Evolutionary conservation across 2,329 filamentous ascomycete species (phyloP).

Genomic region (Orbilia javanica): DNA sequence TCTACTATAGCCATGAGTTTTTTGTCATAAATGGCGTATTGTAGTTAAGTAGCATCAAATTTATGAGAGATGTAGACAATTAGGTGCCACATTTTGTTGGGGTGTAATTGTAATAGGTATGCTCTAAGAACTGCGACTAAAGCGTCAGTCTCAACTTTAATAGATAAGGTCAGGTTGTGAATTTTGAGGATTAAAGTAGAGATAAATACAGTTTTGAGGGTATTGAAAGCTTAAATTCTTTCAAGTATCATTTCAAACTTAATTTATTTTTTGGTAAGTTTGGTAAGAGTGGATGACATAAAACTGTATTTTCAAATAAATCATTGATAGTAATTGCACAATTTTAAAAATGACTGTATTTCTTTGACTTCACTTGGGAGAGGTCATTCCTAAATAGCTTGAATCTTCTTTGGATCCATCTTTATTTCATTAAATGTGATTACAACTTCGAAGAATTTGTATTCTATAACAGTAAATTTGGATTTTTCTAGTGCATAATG

Average conservation of each 20-base stretch:
- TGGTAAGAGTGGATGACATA: no score
- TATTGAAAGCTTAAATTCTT: no score
- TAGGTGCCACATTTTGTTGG: background rate
- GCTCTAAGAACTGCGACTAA: background rate
- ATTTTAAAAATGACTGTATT: no score
- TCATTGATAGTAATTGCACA: no score
- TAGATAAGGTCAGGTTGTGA: no score
- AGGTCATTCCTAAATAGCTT: background rate
- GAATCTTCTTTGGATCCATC: background rate
- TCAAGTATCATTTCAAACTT: no score
- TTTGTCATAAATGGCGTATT: background rate
- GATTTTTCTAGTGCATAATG: no score
- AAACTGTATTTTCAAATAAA: no score
- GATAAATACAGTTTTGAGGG: no score
- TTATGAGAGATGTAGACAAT: background rate
- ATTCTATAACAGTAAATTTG: background rate
- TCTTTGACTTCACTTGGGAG: background rate
- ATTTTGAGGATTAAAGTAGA: no score
- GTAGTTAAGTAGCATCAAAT: background rate
- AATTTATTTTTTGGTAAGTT: no score
- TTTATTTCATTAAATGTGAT: background rate
- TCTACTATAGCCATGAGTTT: background rate
- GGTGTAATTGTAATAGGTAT: background rate
- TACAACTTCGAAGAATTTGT: background rate
- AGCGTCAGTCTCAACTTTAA: background rate